These are phyloP conservation scores for Oenanthe sinensis DNA, from an alignment of 129 eudicot species.

Conservation along the genomic window DNA sequence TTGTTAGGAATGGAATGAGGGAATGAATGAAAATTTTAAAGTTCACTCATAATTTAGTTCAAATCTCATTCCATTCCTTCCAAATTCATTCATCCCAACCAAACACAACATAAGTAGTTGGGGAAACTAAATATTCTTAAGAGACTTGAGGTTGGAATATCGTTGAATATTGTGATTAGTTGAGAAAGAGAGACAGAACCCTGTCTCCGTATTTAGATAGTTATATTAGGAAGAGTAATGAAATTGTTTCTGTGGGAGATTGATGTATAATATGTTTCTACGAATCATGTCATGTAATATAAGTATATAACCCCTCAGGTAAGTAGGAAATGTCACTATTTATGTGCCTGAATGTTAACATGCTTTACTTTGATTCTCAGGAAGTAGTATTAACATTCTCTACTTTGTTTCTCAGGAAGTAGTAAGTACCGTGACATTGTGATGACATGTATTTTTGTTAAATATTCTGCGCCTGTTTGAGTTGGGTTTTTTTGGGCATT, in stretches of 20 bases:
- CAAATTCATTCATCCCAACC: too few relatives aligned
- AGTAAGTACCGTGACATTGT: not conserved
- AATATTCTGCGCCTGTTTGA: not conserved
- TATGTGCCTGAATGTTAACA: not conserved
- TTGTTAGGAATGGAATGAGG: too few relatives aligned
- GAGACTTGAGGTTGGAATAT: not conserved
- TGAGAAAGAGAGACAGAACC: not conserved
- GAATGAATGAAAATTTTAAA: too few relatives aligned
- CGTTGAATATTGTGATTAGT: not conserved
- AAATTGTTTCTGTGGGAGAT: not conserved
- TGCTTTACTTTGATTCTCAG: not conserved
- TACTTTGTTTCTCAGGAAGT: not conserved
- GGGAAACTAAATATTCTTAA: not conserved
- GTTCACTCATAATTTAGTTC: too few relatives aligned
- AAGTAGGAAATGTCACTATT: not conserved
- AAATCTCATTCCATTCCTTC: too few relatives aligned
- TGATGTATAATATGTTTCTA: not conserved
- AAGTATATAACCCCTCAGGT: not conserved
- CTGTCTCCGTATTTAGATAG: not conserved
- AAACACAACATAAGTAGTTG: not conserved
- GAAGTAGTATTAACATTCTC: not conserved
- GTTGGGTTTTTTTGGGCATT: not conserved
- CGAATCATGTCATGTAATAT: not conserved
- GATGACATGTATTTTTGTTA: not conserved
- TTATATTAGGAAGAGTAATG: not conserved